Conservation (phyloP, 257 asterid genomes). For the Nicotiana knightiana region DNA sequence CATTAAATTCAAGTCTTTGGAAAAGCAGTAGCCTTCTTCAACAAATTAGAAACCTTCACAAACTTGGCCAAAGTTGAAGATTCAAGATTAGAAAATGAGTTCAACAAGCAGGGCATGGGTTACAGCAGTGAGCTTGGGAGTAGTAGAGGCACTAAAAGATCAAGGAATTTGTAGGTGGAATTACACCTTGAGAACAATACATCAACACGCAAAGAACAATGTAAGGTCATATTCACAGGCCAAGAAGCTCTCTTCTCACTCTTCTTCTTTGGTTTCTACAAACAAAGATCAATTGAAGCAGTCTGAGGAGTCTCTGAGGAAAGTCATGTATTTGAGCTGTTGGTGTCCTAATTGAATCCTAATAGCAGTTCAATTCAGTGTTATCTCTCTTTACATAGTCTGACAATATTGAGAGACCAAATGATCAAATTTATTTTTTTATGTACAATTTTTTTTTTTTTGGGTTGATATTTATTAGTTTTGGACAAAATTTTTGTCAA, state of each 20-base stretch:
- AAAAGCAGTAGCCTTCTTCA: background rate
- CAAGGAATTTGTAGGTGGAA: constrained; percentile 26
- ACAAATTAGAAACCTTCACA: background rate
- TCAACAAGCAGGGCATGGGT: constrained; percentile 24
- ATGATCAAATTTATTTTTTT: no score
- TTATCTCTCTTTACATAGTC: background rate
- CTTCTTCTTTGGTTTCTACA: constrained; percentile 5
- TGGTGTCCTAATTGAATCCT: constrained; percentile 24
- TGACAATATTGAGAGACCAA: background rate
- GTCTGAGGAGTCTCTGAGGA: constrained; percentile 25
- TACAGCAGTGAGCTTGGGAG: constrained; percentile 17
- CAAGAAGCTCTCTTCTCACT: constrained; percentile 6
- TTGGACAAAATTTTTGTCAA: no score
- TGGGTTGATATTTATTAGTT: no score
- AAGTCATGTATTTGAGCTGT: constrained; percentile 26
- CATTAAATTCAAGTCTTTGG: background rate
- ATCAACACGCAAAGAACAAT: constrained; percentile 15
- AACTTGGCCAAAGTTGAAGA: background rate
- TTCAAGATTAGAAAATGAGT: constrained; percentile 11
- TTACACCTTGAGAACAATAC: constrained; percentile 1
- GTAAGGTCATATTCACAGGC: constrained; percentile 12
- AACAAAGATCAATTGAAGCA: background rate
- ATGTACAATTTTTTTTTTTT: no score
- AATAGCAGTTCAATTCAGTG: background rate
- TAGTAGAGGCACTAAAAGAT: constrained; percentile 22